These are phyloP conservation scores for Actinomortierella wolfii DNA, from an alignment of 371 early-diverging fungal species.

Conservation along the genomic window DNA sequence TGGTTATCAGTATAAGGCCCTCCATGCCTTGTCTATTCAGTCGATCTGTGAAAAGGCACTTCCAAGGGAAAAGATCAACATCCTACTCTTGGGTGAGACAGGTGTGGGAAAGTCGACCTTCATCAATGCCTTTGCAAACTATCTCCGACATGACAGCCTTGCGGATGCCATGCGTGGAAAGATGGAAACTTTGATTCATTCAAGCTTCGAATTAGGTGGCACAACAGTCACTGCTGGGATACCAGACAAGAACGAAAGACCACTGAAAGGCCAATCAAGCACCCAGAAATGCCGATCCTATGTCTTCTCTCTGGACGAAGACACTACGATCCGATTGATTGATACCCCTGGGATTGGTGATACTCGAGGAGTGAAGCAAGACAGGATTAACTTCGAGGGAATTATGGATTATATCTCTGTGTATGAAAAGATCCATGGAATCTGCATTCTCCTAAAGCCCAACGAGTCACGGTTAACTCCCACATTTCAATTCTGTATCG, in stretches of 20 bases:
- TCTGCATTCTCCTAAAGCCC: constrained; percentile 34
- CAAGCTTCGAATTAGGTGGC: constrained; percentile 18
- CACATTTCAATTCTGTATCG: constrained; percentile 31
- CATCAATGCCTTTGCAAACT: constrained; percentile 41
- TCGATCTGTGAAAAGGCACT: constrained; percentile 11
- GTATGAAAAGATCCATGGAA: constrained; percentile 22
- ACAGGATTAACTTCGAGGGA: constrained; percentile 31
- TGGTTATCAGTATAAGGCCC: constrained; percentile 16
- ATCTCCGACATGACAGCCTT: constrained; percentile 25
- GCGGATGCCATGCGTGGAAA: constrained; percentile 14
- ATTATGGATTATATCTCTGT: constrained; percentile 22
- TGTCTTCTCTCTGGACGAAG: constrained; percentile 15
- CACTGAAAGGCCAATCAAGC: constrained; percentile 14
- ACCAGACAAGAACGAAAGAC: constrained; percentile 22
- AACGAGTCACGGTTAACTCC: constrained; percentile 20
- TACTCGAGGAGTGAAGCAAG: constrained; percentile 33
- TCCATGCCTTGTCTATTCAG: constrained; percentile 16
- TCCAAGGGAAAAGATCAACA: constrained; percentile 21
- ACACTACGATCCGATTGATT: constrained; percentile 28
- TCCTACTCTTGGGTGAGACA: constrained; percentile 30
- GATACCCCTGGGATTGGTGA: constrained; percentile 37
- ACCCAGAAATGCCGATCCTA: constrained; percentile 27
- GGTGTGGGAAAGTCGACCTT: constrained; percentile 41
- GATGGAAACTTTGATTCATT: constrained; percentile 22
- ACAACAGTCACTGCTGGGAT: constrained; percentile 15